Evolutionary conservation across 2,329 filamentous ascomycete genomes (phyloP).

Genomic region (Aspergillus sp.): DNA sequence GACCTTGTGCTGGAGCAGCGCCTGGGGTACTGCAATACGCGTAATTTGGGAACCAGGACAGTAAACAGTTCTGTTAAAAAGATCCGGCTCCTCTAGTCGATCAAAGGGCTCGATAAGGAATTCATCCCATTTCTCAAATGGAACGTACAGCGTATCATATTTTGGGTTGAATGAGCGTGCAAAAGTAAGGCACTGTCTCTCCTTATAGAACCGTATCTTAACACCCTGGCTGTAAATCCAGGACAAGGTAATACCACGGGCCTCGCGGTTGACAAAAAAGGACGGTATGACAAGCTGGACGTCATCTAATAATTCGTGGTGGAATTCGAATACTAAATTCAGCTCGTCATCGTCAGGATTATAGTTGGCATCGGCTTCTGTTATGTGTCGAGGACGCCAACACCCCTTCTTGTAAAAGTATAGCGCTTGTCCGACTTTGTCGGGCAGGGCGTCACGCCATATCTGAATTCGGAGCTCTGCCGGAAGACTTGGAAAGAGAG

Average conservation of each 20-base stretch:
- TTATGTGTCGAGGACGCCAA: background rate
- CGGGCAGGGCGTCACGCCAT: background rate
- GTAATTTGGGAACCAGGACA: background rate
- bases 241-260: background rate
- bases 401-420: background rate
- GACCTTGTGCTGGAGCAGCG: background rate
- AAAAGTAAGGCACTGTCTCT: background rate
- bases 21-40: background rate
- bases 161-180: background rate
- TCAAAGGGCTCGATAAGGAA: background rate
- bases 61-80: background rate
- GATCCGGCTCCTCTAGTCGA: background rate
- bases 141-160: background rate
- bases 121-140: background rate
- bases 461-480: background rate
- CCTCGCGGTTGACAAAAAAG: background rate
- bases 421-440: background rate
- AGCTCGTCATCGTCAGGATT: background rate
- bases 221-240: background rate
- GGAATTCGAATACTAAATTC: background rate
- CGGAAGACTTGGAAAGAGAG: background rate
- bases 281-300: background rate
- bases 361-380: background rate
- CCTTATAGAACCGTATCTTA: background rate
- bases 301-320: background rate